Percentiles rank a stretch among this genome's conserved stretches.
Evolutionary conservation across 2,329 filamentous ascomycete species (phyloP).

Genomic region (Paecilomyces sp.): DNA sequence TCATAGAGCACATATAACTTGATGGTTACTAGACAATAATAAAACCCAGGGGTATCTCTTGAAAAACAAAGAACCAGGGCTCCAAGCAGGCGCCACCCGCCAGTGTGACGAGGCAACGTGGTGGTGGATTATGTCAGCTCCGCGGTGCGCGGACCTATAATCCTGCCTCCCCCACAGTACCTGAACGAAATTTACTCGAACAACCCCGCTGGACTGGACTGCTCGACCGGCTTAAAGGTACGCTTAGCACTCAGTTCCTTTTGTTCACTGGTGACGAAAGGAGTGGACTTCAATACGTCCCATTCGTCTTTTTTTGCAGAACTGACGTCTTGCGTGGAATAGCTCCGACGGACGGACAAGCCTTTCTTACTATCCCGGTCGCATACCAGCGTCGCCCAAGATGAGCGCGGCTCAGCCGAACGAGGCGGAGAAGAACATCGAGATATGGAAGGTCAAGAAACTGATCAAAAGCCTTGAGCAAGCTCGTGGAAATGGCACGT

Average conservation of each 20-base stretch:
- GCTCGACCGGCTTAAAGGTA: constrained; percentile 17
- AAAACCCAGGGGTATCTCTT: not conserved
- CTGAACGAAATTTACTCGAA: constrained; percentile 26
- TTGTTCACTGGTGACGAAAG: not conserved
- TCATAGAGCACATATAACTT: too few relatives aligned
- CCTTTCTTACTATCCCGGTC: constrained; percentile 3
- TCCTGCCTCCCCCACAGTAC: constrained; percentile 23
- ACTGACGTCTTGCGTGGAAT: not conserved
- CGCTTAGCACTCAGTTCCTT: constrained; percentile 2
- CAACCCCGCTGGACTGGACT: constrained; percentile 21
- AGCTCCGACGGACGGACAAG: not conserved
- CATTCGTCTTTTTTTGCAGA: not conserved
- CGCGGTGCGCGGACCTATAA: not conserved
- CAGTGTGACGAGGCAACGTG: not conserved
- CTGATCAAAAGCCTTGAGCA: constrained; percentile 97
- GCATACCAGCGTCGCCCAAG: constrained; percentile 39
- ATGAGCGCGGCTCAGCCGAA: constrained; percentile 78
- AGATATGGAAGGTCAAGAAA: constrained; percentile 95
- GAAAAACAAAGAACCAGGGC: not conserved
- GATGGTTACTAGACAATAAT: not conserved
- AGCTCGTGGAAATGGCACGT: constrained; percentile 95
- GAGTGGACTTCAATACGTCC: not conserved
- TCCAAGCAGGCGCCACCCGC: not conserved
- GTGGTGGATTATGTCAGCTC: constrained; percentile 23
- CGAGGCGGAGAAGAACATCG: constrained; percentile 96